Evolutionary conservation across 108 stramenopile genomes (phyloP).

Genomic region (Pseudonitzschia multiseries): DNA sequence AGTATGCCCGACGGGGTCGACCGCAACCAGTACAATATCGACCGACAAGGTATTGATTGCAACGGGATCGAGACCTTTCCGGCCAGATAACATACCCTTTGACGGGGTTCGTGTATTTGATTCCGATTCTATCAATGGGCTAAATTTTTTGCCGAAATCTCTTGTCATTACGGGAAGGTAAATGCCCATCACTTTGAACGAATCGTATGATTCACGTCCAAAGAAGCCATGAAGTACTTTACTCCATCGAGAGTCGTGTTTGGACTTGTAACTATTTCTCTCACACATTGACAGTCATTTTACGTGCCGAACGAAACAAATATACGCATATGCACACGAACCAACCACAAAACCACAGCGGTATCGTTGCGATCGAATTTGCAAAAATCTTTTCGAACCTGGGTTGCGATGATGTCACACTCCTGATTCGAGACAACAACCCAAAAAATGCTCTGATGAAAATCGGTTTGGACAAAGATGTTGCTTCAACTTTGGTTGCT

Average conservation of each 20-base stretch:
- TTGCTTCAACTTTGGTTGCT: constrained; percentile 45
- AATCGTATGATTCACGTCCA: not conserved
- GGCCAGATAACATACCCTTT: constrained; percentile 72
- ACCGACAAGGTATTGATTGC: constrained; percentile 63
- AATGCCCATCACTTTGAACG: not conserved
- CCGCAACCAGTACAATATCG: not conserved
- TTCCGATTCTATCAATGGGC: constrained; percentile 67
- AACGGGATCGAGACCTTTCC: constrained; percentile 72
- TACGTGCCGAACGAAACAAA: not conserved
- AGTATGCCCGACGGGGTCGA: constrained; percentile 29
- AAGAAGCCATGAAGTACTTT: not conserved
- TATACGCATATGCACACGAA: not conserved
- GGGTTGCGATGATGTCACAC: constrained; percentile 68
- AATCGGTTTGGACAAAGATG: constrained; percentile 80
- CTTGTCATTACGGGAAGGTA: constrained; percentile 67
- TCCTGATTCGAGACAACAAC: constrained; percentile 67
- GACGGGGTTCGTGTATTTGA: constrained; percentile 78
- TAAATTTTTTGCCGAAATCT: constrained; percentile 64
- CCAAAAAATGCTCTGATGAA: constrained; percentile 78
- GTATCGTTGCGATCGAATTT: constrained; percentile 85
- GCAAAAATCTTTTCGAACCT: constrained; percentile 81
- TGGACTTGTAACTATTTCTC: not conserved
- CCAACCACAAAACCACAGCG: constrained; percentile 12
- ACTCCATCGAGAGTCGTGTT: not conserved
- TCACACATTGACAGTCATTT: not conserved